Evolutionary conservation across 805 yeast genomes (phyloP).

Genomic region (Tetrapisispora iriomotensis): DNA sequence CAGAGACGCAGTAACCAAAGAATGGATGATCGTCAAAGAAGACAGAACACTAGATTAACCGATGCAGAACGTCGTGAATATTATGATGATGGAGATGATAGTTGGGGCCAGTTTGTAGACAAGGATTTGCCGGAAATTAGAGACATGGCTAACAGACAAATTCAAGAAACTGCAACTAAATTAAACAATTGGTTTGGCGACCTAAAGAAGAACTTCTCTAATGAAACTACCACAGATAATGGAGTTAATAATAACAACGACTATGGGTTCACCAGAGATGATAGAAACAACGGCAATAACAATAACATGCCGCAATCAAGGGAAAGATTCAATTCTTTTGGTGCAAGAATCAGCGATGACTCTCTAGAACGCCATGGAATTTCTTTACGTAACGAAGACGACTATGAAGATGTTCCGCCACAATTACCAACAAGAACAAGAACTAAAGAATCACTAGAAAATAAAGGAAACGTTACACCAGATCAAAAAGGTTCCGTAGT

Average conservation of each 20-base stretch:
- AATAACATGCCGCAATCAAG: slow-evolving; percentile 11
- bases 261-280: not conserved
- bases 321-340: slow-evolving; percentile 27
- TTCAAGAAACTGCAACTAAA: slow-evolving; percentile 70
- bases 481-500: slow-evolving; percentile 14
- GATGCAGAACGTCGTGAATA: slow-evolving; percentile 11
- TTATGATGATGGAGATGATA: slow-evolving; percentile 35
- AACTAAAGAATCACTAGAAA: not conserved
- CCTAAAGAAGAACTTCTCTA: slow-evolving; percentile 25
- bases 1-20: slow-evolving; percentile 21
- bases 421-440: slow-evolving; percentile 22
- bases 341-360: slow-evolving; percentile 24
- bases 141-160: slow-evolving; percentile 59
- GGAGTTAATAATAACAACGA: not conserved
- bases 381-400: slow-evolving; percentile 20
- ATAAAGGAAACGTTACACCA: slow-evolving; percentile 4
- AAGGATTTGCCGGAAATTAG: slow-evolving; percentile 50
- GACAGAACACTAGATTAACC: slow-evolving; percentile 9
- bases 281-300: not conserved
- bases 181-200: slow-evolving; percentile 74
- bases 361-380: slow-evolving; percentile 25
- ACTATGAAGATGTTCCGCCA: slow-evolving; percentile 28
- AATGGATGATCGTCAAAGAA: slow-evolving; percentile 19
- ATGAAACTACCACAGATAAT: slow-evolving; percentile 8
- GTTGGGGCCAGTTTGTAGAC: slow-evolving; percentile 49